Conservation (phyloP, 106 monocot genomes). For the Posidonia australis region DNA sequence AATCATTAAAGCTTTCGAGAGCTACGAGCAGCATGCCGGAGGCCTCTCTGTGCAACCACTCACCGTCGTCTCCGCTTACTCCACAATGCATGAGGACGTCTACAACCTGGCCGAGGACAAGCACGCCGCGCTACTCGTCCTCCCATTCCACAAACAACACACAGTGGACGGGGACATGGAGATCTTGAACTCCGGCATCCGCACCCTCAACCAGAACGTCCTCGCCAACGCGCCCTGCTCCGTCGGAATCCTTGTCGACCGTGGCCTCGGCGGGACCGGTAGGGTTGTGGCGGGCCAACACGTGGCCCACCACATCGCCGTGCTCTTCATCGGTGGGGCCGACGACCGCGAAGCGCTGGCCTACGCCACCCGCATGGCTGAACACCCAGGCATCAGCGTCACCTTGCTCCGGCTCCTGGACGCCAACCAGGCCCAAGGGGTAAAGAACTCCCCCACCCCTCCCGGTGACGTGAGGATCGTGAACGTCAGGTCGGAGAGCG, state of each 20-base stretch:
- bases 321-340: constrained; percentile 56
- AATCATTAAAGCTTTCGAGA: constrained; percentile 18
- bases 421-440: not conserved
- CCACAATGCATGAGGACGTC: constrained; percentile 33
- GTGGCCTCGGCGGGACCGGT: constrained; percentile 21
- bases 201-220: constrained; percentile 19
- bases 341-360: constrained; percentile 57
- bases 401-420: constrained; percentile 37
- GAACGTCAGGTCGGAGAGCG: constrained; percentile 9
- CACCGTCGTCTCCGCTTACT: constrained; percentile 23
- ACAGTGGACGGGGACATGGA: constrained; percentile 22
- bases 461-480: not conserved
- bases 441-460: not conserved
- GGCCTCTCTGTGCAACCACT: constrained; percentile 19
- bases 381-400: constrained; percentile 22
- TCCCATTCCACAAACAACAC: constrained; percentile 42
- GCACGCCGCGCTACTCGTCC: constrained; percentile 21
- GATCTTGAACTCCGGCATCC: constrained; percentile 11
- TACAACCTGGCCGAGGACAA: constrained; percentile 24
- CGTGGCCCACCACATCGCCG: constrained; percentile 23
- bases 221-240: constrained; percentile 32
- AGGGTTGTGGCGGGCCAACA: constrained; percentile 1
- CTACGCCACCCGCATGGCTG: constrained; percentile 29
- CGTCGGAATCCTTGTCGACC: constrained; percentile 40
- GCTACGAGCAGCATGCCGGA: constrained; percentile 23